phyloP scores from a whole-genome alignment of 1,139 yeast genomes.

The Candida tropicalis region DNA sequence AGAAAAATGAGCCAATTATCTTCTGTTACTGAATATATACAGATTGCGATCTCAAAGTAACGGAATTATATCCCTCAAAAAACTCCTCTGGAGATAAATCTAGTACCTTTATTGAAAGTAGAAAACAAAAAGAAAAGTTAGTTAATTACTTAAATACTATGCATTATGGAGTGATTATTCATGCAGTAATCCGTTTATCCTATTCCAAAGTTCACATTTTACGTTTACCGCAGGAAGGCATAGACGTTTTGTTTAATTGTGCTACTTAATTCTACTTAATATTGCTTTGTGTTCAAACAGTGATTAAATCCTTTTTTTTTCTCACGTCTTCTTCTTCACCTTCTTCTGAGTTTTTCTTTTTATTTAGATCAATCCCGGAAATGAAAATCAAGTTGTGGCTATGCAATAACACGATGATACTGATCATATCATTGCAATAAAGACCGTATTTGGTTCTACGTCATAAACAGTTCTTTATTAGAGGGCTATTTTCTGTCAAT shows the following conservation, averaged over 20 bases:
- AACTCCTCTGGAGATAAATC: no score
- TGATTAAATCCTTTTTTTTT: neutral
- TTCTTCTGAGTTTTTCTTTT: neutral
- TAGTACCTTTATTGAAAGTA: no score
- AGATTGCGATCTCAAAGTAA: no score
- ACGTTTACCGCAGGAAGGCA: no score
- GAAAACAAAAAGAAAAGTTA: neutral
- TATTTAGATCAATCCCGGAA: neutral
- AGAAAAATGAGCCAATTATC: neutral
- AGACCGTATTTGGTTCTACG: no score
- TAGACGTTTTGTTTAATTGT: neutral
- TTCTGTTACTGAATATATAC: neutral
- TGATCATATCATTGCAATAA: no score
- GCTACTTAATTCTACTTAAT: neutral
- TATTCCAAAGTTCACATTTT: no score
- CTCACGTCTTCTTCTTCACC: neutral
- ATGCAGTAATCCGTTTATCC: constrained; percentile 2
- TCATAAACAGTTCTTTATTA: neutral
- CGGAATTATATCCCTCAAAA: neutral
- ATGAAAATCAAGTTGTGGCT: neutral
- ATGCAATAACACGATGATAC: no score
- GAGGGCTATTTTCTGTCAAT: neutral
- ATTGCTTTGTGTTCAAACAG: neutral
- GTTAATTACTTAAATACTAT: no score
- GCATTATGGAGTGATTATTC: constrained; percentile 4